Base-by-base conservation (phyloP, 805 yeast genomes). In the Yamadazyma olivae region DNA sequence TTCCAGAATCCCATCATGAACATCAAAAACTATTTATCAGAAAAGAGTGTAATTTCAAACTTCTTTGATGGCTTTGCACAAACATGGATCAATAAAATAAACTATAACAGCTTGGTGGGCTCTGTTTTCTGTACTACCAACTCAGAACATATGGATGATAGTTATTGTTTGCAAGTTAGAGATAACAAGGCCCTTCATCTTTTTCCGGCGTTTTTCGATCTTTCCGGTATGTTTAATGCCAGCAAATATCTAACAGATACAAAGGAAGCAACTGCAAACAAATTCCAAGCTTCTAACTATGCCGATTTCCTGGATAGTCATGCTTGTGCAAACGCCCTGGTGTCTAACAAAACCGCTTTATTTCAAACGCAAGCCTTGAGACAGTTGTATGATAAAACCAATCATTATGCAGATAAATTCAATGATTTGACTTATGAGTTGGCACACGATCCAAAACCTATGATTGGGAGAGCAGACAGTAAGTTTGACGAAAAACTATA, bases 61-160 rank as follows among this genome's bases (percentile, higher is more conserved):
- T 61, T 69, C 33, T 70, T 73, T 46, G 76, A 72, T 40, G 39
- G 45, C 1, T 57, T 74, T 46, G 71, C 75, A 0, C 45, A 48
- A 17, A 53, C 50, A 9, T 74, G 77, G 78, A 45, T 61, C 3
- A 48, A 51, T 16, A 53, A 51, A 6, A 40, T 61, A 9, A 51
- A 57, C 10, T 53, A 61, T 33, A 49, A 51, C 12, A 54, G 56
- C 19, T 51, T 74, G 22, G 42, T 71, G 2, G 62, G 63, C 30
- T 71, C 77, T 0, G 53, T 55, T 1, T 70, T 70, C 41, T 75
- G 79, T 41, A 64, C 72, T 3, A 51, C 67, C 3, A 57, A 59
- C 33, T 32, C 44, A 1, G 24, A 32, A 0, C 16, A 30, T 14
- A 20, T 40, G 1, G 36, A 41, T 4, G 48, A 54, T 12, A 58